These are phyloP conservation scores for Thinopyrum elongatum DNA, from an alignment of 176 grass and related monocot genomes.

Conservation along the genomic window DNA sequence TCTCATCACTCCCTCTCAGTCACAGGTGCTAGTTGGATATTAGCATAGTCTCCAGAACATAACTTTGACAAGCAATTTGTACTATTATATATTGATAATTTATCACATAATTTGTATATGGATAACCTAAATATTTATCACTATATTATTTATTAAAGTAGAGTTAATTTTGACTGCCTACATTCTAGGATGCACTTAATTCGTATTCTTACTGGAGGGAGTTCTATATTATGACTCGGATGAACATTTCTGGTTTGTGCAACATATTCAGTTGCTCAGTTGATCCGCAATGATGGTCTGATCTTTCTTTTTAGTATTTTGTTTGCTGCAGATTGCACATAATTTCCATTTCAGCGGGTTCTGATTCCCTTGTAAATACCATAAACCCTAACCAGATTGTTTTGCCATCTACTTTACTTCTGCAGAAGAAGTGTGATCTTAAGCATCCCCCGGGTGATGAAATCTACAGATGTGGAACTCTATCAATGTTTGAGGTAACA, in stretches of 20 bases:
- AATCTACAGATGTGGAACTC: constrained; percentile 95
- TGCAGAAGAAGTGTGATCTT: constrained; percentile 94
- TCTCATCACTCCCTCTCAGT: background rate
- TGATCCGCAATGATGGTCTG: background rate
- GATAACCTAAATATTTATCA: background rate
- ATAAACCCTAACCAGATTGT: background rate
- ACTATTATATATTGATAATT: background rate
- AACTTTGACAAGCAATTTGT: background rate
- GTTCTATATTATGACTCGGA: background rate
- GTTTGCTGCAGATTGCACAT: background rate
- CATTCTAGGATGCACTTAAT: background rate
- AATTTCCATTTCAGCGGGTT: background rate
- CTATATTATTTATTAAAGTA: background rate
- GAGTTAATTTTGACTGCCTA: background rate
- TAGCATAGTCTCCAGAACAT: background rate
- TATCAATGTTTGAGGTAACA: constrained; percentile 97
- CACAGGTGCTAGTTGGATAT: background rate
- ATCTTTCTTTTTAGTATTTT: background rate
- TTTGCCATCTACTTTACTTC: constrained; percentile 29
- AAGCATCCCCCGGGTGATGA: constrained; percentile 99
- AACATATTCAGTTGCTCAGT: background rate
- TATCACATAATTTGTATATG: background rate
- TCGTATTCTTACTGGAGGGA: background rate
- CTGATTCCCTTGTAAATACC: background rate
- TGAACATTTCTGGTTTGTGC: background rate